phyloP scores from a whole-genome alignment of 495 filamentous ascomycete genomes.

The Astrocystis sublimbata region DNA sequence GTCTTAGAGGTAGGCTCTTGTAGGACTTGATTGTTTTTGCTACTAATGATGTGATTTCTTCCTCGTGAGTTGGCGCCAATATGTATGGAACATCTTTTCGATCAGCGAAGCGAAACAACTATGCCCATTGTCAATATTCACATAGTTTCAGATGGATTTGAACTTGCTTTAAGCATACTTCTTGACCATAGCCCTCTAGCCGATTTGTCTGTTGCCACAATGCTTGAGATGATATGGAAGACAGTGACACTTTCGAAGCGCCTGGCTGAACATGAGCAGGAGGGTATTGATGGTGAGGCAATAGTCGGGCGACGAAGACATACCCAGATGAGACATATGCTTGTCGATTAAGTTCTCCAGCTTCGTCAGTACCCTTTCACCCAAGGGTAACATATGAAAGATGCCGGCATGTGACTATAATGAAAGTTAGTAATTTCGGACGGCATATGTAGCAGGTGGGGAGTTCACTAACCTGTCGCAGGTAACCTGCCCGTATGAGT shows the following conservation, averaged over 20 bases:
- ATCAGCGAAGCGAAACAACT: constrained; percentile 83
- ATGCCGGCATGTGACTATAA: constrained; percentile 74
- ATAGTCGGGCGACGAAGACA: constrained; percentile 15
- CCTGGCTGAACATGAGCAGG: constrained; percentile 46
- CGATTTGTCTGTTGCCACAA: constrained; percentile 66
- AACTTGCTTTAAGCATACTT: constrained; percentile 46
- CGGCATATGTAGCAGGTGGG: neutral
- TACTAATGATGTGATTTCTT: constrained; percentile 87
- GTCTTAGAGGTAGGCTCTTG: constrained; percentile 77
- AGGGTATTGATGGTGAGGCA: neutral
- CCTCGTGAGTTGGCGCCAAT: constrained; percentile 92
- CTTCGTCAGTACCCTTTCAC: constrained; percentile 85
- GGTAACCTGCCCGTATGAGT: constrained; percentile 74
- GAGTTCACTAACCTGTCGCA: constrained; percentile 63
- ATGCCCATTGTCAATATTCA: neutral
- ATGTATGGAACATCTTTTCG: constrained; percentile 73
- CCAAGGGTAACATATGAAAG: constrained; percentile 92
- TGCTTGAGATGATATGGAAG: constrained; percentile 80
- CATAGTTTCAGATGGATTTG: neutral
- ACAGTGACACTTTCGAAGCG: constrained; percentile 84
- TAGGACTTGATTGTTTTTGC: constrained; percentile 75
- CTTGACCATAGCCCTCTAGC: constrained; percentile 60
- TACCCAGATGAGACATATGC: constrained; percentile 80
- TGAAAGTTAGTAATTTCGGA: constrained; percentile 12
- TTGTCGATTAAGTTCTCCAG: constrained; percentile 82